These are phyloP conservation scores for Leptomonas pyrrhocoris DNA, from an alignment of 208 protist genomes.

Conservation along the genomic window DNA sequence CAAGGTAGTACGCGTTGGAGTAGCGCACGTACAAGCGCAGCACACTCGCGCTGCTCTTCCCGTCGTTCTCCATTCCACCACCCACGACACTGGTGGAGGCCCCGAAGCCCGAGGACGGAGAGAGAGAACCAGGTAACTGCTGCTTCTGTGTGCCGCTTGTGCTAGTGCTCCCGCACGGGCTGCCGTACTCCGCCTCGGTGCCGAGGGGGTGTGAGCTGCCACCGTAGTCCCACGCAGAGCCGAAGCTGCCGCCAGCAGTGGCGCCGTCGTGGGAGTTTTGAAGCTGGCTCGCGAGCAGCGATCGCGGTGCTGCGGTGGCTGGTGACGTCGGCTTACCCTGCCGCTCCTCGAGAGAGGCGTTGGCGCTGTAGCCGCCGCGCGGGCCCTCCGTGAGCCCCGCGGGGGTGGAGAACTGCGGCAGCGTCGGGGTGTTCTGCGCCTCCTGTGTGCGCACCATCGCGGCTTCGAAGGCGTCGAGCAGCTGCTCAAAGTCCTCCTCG, in stretches of 20 bases:
- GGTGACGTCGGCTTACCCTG: neutral
- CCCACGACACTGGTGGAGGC: neutral
- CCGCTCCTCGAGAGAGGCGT: neutral
- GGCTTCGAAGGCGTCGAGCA: constrained; percentile 43
- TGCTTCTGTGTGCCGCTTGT: neutral
- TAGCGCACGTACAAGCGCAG: constrained; percentile 86
- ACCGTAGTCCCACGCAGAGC: neutral
- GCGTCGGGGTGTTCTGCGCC: neutral
- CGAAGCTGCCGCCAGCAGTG: neutral
- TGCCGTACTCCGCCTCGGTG: no score
- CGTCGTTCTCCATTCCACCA: constrained; percentile 21
- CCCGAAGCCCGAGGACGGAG: constrained; percentile 3
- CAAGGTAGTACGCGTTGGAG: constrained; percentile 45
- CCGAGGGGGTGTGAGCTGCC: neutral
- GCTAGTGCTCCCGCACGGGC: neutral
- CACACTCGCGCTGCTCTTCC: constrained; percentile 55
- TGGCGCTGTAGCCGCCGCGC: neutral
- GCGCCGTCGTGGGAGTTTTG: neutral
- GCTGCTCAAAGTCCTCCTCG: constrained; percentile 59
- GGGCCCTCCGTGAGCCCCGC: no score
- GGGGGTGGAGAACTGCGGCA: no score
- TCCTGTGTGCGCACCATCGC: neutral
- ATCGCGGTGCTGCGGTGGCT: neutral
- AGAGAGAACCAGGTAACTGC: neutral
- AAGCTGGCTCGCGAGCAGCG: neutral